Conservation (phyloP, 768 basidiomycete genomes). For the Lactarius pseudohatsudake region DNA sequence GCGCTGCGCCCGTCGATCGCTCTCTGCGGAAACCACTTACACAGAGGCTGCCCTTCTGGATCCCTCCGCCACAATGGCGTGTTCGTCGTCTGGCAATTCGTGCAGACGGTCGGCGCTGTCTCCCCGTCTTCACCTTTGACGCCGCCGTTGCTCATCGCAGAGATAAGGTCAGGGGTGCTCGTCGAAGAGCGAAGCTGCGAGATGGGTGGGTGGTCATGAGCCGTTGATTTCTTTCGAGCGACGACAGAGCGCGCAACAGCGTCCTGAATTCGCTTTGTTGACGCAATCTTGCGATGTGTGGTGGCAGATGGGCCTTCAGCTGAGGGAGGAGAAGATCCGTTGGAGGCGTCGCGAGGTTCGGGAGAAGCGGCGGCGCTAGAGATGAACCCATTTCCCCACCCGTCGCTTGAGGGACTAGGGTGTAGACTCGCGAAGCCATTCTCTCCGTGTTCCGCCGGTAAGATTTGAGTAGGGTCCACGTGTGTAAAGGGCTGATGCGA, state of each 20-base stretch:
- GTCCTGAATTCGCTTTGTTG: slow-evolving; percentile 62
- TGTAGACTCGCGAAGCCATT: slow-evolving; percentile 54
- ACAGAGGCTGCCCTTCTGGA: slow-evolving; percentile 89
- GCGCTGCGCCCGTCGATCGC: slow-evolving; percentile 28
- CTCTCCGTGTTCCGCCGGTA: slow-evolving; percentile 45
- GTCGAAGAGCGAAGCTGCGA: slow-evolving; percentile 51
- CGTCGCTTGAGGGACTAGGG: slow-evolving; percentile 79
- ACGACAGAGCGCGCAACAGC: slow-evolving; percentile 31
- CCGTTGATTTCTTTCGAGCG: slow-evolving; percentile 50
- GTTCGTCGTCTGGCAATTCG: slow-evolving; percentile 94
- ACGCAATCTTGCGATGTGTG: slow-evolving; percentile 58
- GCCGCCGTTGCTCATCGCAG: slow-evolving; percentile 34
- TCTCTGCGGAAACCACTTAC: slow-evolving; percentile 45
- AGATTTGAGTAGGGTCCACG: slow-evolving; percentile 91
- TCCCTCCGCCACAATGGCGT: slow-evolving; percentile 92
- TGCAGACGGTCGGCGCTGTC: slow-evolving; percentile 77
- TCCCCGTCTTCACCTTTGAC: slow-evolving; percentile 65
- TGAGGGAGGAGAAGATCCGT: slow-evolving; percentile 73
- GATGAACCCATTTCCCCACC: slow-evolving; percentile 61
- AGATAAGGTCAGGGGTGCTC: slow-evolving; percentile 64
- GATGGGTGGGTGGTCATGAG: slow-evolving; percentile 15
- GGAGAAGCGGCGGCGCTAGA: slow-evolving; percentile 75
- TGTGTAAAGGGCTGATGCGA: slow-evolving; percentile 60
- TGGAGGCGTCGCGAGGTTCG: slow-evolving; percentile 67
- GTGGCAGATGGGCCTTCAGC: slow-evolving; percentile 47